phyloP scores from a whole-genome alignment of 192 early-diverging fungal genomes.

The Podila minutissima region DNA sequence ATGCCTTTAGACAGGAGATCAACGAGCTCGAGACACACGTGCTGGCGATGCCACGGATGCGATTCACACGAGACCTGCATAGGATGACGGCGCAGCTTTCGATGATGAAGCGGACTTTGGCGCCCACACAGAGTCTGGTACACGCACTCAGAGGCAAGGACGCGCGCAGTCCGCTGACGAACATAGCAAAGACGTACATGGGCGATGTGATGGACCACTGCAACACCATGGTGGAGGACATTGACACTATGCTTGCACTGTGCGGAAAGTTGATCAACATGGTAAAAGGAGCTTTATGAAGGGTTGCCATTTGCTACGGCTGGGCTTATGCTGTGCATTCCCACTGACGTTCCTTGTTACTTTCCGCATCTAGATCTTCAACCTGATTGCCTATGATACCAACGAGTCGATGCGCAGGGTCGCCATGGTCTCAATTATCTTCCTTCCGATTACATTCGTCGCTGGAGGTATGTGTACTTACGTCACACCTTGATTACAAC shows the following conservation, averaged over 20 bases:
- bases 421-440: conserved; percentile 53
- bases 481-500: not conserved
- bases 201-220: conserved; percentile 62
- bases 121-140: conserved; percentile 57
- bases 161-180: conserved; percentile 40
- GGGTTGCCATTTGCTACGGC: not conserved
- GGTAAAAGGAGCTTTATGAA: conserved; percentile 16
- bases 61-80: conserved; percentile 54
- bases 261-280: conserved; percentile 58
- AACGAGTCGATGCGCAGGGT: conserved; percentile 54
- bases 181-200: conserved; percentile 56
- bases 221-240: conserved; percentile 59
- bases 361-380: conserved; percentile 47
- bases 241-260: conserved; percentile 54
- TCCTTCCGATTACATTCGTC: conserved; percentile 65
- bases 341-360: not conserved
- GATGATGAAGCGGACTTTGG: conserved; percentile 54
- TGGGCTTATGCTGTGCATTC: not conserved
- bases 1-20: conserved; percentile 53
- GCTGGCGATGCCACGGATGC: conserved; percentile 49
- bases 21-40: conserved; percentile 53
- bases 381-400: conserved; percentile 57
- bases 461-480: conserved; percentile 51
- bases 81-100: conserved; percentile 56
- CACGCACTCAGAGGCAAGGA: conserved; percentile 45